Base-by-base conservation (phyloP, 2,329 filamentous ascomycete species). In the Aureobasidium sp. region DNA sequence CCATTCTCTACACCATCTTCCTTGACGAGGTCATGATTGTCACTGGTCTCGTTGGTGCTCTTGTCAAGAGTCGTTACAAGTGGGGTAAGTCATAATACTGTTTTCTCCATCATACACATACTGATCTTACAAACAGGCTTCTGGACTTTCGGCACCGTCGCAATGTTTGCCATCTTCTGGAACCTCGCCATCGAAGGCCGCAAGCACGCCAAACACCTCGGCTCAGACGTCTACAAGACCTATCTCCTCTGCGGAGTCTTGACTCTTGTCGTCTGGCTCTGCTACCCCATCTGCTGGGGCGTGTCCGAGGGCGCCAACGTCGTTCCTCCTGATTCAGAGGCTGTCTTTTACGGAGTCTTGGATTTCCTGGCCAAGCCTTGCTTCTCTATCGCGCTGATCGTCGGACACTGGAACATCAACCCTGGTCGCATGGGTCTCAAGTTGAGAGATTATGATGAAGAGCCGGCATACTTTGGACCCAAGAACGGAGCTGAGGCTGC, bases 11-110 rank as follows among this genome's bases (percentile, higher is more conserved):
- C 65, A 81, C 82, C 0, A 74, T 88, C 5, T 73, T 87, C 14
- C 78, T 86, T 2, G 82, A 86, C 63, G 75, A 81, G 66, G 75
- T 87, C 65, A 86, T 87, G 83, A 80, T 88, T 48, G 74, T 87
- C 12, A 81, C 80, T 20, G 84, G 83, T 8, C 78, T 87, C 5
- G 78, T 87, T 12, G 85, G 86, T 15, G 84, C 85, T 5, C 78
- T 87, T 1, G 82, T 85, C 0, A 71, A 71, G 25, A 82, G 80
- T 6, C 74, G 73, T 0, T 88, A 87, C 75, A 88, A 87, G 67
- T 87, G 82, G 83, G 84, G 83, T 3, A 87, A 83, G 71, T 85
- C 78, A 82, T 77, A 17, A 9, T 20, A 15, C 15, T 12, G 2
- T n/a, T 20, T 14, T n/a, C 11, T 49, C 1, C 14, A 60, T 34